Conservation (phyloP, 495 filamentous ascomycete genomes). For the Platismatia glauca region DNA sequence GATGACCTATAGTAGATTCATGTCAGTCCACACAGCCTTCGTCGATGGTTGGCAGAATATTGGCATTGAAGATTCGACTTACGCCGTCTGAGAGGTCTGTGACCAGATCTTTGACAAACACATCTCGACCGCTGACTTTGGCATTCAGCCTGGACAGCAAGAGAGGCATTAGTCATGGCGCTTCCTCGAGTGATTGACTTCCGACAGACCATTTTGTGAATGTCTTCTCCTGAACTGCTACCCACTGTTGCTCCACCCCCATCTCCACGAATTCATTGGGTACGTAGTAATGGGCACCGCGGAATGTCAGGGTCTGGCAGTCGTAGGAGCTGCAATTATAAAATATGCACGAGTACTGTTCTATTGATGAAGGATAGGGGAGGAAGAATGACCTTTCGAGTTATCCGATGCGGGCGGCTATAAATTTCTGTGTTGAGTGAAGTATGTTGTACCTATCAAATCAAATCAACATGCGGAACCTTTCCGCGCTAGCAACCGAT, state of each 20-base stretch:
- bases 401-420: not conserved
- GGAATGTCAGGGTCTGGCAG: not conserved
- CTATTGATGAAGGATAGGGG: not conserved
- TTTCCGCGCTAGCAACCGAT: not conserved
- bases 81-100: constrained; percentile 89
- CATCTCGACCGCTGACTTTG: constrained; percentile 67
- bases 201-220: constrained; percentile 85
- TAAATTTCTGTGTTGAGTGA: not conserved
- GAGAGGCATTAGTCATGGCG: not conserved
- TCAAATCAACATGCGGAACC: not conserved
- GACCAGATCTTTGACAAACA: constrained; percentile 75
- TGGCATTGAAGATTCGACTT: constrained; percentile 30
- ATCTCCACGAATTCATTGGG: constrained; percentile 33
- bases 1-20: constrained; percentile 51
- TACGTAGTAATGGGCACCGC: not conserved
- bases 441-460: no score
- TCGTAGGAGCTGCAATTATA: not conserved
- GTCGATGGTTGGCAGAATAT: not conserved
- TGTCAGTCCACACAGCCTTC: not conserved
- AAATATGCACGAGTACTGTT: not conserved
- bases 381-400: not conserved
- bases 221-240: constrained; percentile 97
- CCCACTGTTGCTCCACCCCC: constrained; percentile 79
- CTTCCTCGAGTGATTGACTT: not conserved
- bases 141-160: constrained; percentile 71